Conservation (phyloP, 2,329 filamentous ascomycete species). For the Cylindrodendrum hubeiense region DNA sequence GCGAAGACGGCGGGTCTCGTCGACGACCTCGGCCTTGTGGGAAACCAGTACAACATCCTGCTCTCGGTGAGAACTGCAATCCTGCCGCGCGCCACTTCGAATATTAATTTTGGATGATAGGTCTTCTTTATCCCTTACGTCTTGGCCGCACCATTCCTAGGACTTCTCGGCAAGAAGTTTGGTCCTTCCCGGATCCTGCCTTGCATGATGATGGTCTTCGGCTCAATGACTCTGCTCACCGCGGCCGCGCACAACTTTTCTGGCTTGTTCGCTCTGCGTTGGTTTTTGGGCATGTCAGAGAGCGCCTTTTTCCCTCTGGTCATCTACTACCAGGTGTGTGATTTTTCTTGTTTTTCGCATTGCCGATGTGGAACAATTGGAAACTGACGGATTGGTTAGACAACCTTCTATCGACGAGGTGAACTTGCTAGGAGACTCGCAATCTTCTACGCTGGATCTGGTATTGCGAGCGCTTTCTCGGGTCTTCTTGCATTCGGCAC, state of each 20-base stretch:
- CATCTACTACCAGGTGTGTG: slow-evolving; percentile 58
- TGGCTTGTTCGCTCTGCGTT: slow-evolving; percentile 62
- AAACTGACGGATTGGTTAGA: slow-evolving; percentile 41
- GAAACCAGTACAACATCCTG: slow-evolving; percentile 26
- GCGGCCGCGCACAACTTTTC: slow-evolving; percentile 64
- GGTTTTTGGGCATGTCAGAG: slow-evolving; percentile 66
- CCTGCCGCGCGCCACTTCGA: too few relatives aligned
- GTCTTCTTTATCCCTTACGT: slow-evolving; percentile 84
- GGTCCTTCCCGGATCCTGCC: slow-evolving; percentile 77
- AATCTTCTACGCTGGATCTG: slow-evolving; percentile 81
- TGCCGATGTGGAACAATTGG: neutral
- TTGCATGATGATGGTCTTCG: slow-evolving; percentile 78
- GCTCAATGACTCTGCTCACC: slow-evolving; percentile 73
- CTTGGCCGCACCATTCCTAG: slow-evolving; percentile 70
- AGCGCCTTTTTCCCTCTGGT: slow-evolving; percentile 67
- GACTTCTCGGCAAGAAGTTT: slow-evolving; percentile 77
- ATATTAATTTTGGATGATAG: neutral
- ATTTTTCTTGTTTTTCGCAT: too few relatives aligned
- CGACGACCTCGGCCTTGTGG: slow-evolving; percentile 15
- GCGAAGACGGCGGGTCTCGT: slow-evolving; percentile 21
- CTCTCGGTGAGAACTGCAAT: slow-evolving; percentile 9
- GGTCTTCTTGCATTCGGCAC: slow-evolving; percentile 62
- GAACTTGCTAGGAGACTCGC: slow-evolving; percentile 63
- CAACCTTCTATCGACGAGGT: slow-evolving; percentile 63
- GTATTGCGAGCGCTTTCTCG: slow-evolving; percentile 74